Percentiles rank a stretch among this genome's conserved stretches.
Evolutionary conservation across 176 grass and related monocot genomes (phyloP).

Genomic region (barley (Hordeum vulgare)): DNA sequence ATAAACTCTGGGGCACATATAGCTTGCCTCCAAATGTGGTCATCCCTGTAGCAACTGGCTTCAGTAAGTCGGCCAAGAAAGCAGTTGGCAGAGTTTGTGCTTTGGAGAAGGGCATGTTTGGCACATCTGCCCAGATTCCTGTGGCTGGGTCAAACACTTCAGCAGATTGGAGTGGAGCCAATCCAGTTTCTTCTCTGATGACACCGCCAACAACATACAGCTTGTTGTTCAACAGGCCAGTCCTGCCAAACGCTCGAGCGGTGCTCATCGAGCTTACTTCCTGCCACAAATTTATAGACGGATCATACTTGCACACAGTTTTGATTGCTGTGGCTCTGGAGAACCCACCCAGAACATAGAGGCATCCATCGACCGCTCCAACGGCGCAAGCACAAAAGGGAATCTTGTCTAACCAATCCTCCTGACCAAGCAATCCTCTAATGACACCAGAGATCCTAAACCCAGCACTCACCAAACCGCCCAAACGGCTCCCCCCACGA

Average conservation of each 20-base stretch:
- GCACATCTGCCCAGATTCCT: constrained; percentile 46
- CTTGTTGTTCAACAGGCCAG: constrained; percentile 65
- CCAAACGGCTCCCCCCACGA: constrained; percentile 20
- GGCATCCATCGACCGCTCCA: constrained; percentile 40
- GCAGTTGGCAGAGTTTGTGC: constrained; percentile 37
- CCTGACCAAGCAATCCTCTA: constrained; percentile 54
- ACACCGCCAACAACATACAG: constrained; percentile 84
- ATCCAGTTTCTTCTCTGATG: constrained; percentile 28
- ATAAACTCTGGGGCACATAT: constrained; percentile 75
- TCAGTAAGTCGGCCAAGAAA: constrained; percentile 61
- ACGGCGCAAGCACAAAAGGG: constrained; percentile 44
- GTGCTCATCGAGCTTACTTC: constrained; percentile 60
- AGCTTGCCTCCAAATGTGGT: constrained; percentile 58
- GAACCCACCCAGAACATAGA: constrained; percentile 78
- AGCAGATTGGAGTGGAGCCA: constrained; percentile 56
- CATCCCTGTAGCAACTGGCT: constrained; percentile 65
- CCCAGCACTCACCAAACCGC: constrained; percentile 29
- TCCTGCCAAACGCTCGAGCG: constrained; percentile 63
- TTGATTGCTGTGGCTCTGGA: constrained; percentile 42
- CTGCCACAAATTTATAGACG: constrained; percentile 59
- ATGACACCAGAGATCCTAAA: constrained; percentile 46
- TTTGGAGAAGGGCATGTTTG: constrained; percentile 70
- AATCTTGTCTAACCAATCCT: constrained; percentile 28
- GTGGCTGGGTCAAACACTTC: constrained; percentile 77
- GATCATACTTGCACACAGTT: constrained; percentile 64